Conservation (phyloP, 2,329 filamentous ascomycete species). For the Cordyceps javanica region DNA sequence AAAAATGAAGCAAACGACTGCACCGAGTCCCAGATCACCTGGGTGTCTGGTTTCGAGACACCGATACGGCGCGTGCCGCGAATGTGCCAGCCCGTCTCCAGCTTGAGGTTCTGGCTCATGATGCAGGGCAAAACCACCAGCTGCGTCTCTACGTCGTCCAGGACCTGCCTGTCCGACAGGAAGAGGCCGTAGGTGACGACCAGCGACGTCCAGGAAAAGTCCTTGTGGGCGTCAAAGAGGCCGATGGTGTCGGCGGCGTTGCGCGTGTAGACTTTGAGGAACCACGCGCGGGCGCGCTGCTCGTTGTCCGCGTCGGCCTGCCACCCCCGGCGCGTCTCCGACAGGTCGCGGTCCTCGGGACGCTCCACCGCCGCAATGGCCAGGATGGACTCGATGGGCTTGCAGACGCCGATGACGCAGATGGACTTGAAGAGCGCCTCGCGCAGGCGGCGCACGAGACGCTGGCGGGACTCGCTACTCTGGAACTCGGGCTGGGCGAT, state of each 20-base stretch:
- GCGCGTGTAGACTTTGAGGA: constrained; percentile 48
- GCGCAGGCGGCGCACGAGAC: constrained; percentile 44
- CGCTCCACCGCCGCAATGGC: constrained; percentile 45
- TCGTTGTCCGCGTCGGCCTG: constrained; percentile 49
- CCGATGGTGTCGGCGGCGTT: constrained; percentile 33
- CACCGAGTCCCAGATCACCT: constrained; percentile 22
- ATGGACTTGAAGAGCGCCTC: constrained; percentile 56
- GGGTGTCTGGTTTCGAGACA: constrained; percentile 21
- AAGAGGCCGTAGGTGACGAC: constrained; percentile 55
- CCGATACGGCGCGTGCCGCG: constrained; percentile 22
- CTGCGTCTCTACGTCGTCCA: constrained; percentile 49
- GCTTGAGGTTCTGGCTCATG: constrained; percentile 50
- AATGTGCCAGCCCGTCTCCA: constrained; percentile 49
- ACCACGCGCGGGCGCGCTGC: constrained; percentile 48
- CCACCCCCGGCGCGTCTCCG: constrained; percentile 50
- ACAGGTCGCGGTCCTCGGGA: constrained; percentile 51
- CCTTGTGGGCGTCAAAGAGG: constrained; percentile 30
- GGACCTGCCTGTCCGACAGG: constrained; percentile 48
- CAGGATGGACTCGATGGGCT: constrained; percentile 54
- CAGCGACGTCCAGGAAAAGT: constrained; percentile 43
- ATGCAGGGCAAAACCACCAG: constrained; percentile 48
- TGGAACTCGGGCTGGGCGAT: constrained; percentile 40
- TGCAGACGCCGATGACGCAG: constrained; percentile 54
- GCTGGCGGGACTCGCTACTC: constrained; percentile 37
- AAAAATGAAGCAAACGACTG: constrained; percentile 22